Conservation (phyloP, 2,329 filamentous ascomycete genomes). For the Akanthomyces uredinophilus region DNA sequence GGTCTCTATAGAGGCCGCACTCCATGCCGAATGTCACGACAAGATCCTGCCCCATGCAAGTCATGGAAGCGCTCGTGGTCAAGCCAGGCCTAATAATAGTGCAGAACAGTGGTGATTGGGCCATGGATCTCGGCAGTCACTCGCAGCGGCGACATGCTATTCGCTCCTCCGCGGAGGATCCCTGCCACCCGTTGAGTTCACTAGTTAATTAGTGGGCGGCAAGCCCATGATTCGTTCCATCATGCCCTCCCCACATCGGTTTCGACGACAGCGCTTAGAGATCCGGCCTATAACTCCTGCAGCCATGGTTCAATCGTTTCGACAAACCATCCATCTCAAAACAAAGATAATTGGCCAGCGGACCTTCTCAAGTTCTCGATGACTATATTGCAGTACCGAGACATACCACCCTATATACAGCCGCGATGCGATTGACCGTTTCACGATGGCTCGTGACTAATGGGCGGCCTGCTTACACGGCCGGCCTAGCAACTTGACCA, state of each 20-base stretch:
- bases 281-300: neutral
- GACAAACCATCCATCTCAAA: neutral
- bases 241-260: neutral
- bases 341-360: neutral
- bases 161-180: neutral
- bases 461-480: neutral
- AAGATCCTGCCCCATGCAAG: constrained; percentile 1
- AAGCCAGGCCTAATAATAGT: neutral
- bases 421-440: neutral
- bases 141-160: neutral
- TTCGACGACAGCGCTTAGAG: neutral
- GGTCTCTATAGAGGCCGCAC: neutral
- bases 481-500: neutral
- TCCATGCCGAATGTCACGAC: constrained; percentile 1
- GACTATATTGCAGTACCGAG: neutral
- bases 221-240: neutral
- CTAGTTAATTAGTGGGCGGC: neutral
- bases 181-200: neutral
- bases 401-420: neutral
- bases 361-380: neutral
- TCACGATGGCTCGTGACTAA: neutral
- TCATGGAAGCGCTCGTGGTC: constrained; percentile 1
- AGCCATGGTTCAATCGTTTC: neutral
- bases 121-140: neutral
- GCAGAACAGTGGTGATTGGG: neutral